Evolutionary conservation across 2,329 filamentous ascomycete genomes (phyloP), one percentile per base, ranked within the genome.

Genomic region (Ophiostoma himal-ulmi): DNA sequence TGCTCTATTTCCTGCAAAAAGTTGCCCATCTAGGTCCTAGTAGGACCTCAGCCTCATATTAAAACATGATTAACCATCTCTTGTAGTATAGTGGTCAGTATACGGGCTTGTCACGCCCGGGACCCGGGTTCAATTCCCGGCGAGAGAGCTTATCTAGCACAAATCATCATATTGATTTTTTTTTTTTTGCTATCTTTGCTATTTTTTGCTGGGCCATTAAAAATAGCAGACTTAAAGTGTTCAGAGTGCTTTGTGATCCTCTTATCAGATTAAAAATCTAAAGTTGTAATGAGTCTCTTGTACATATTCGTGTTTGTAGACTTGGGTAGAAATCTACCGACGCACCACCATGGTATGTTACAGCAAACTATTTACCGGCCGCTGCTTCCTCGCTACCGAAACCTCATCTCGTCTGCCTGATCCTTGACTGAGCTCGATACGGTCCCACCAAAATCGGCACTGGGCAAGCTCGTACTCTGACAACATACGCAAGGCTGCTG

Each of bases 401-500:
- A 57, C 52, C 11, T 10, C 39, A 5, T 60, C 41, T 68, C 72
- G 73, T 68, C 34, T 78, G 1, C 79, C 81, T 6, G 34, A 37
- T 22, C 82, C 82, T 75, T 86, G 78, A 73, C 82, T 85, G 67
- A 83, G 74, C 70, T 80, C 77, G 26, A 83, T 82, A 72, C 83
- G 82, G 14, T 81, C 80, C 85, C 85, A 89, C 88, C 88, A 91
- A 76, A 87, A 90, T 14, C 79, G 77, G 74, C 85, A 88, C 75
- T 86, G 82, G 68, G 81, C 77, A 69, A 78, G 78, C 72, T 85
- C 83, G 71, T 79, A 79, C 4, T 76, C 77, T 30, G 80, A 84
- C 78, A 82, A 76, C 70, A 68, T 78, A 73, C 80, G 77, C 69
- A 83, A 77, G 70, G 81, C 75, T 0, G 82, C 84, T 0, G 83